Percentiles rank a stretch among this genome's conserved stretches.
Evolutionary conservation across 2,329 filamentous ascomycete genomes (phyloP).

Genomic region (Talaromyces sp.): DNA sequence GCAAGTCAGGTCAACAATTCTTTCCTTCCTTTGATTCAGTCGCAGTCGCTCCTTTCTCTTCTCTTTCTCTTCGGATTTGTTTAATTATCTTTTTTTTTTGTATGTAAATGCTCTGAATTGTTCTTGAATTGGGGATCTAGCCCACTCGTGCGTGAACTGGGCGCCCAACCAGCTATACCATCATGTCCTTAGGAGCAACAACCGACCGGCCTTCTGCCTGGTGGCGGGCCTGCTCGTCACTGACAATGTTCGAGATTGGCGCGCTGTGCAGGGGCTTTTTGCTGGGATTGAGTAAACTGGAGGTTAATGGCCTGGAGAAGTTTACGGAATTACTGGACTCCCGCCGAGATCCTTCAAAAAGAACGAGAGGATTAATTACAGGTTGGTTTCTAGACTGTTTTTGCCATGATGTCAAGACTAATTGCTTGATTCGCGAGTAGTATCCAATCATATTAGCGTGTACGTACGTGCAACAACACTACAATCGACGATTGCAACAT

Average conservation of each 20-base stretch:
- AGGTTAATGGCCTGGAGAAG: constrained; percentile 70
- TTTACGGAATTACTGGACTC: constrained; percentile 75
- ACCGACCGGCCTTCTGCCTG: constrained; percentile 43
- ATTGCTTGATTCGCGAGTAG: constrained; percentile 42
- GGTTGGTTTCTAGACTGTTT: constrained; percentile 50
- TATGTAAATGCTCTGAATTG: background rate
- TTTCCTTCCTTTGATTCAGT: background rate
- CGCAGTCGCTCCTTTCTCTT: constrained; percentile 5
- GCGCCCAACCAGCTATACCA: constrained; percentile 6
- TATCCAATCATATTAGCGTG: constrained; percentile 87
- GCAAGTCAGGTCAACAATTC: background rate
- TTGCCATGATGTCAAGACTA: constrained; percentile 3
- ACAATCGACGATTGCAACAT: constrained; percentile 18
- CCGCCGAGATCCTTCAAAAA: constrained; percentile 62
- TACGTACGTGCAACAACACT: constrained; percentile 53
- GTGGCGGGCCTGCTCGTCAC: constrained; percentile 70
- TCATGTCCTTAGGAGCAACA: constrained; percentile 42
- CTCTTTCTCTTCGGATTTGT: constrained; percentile 25
- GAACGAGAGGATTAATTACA: constrained; percentile 77
- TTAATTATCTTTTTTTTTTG: constrained; percentile 20
- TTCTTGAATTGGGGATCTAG: background rate
- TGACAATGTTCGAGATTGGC: constrained; percentile 71
- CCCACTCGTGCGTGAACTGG: constrained; percentile 4
- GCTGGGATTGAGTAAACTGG: constrained; percentile 68
- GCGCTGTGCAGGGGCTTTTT: constrained; percentile 71